Conservation (phyloP, 805 yeast species). For the Myxozyma geophila region DNA sequence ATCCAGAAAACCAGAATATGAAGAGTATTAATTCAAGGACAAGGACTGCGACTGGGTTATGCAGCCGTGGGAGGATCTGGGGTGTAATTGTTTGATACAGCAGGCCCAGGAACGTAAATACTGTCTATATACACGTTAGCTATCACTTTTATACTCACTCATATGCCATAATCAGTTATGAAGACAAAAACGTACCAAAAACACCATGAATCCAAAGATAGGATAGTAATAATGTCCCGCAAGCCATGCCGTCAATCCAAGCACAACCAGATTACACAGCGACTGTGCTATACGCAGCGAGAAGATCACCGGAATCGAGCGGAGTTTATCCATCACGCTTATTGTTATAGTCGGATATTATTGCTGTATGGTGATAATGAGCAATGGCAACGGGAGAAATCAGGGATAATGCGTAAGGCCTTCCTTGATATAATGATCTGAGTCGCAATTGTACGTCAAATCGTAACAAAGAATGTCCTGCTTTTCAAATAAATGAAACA, state of each 20-base stretch:
- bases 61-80: constrained; percentile 10
- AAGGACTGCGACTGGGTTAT: constrained; percentile 10
- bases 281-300: constrained; percentile 17
- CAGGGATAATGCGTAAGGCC: neutral
- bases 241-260: constrained; percentile 30
- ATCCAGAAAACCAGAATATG: constrained; percentile 22
- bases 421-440: too few relatives aligned
- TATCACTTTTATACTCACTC: neutral
- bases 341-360: neutral
- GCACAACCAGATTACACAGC: constrained; percentile 14
- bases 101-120: constrained; percentile 14
- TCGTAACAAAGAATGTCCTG: too few relatives aligned
- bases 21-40: constrained; percentile 15
- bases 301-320: constrained; percentile 12
- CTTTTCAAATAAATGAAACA: too few relatives aligned
- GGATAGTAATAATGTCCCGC: constrained; percentile 19
- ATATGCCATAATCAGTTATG: neutral
- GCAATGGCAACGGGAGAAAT: neutral
- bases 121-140: constrained; percentile 6
- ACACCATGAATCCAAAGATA: constrained; percentile 25
- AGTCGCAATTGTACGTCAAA: too few relatives aligned
- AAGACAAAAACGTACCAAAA: constrained; percentile 14
- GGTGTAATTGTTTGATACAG: constrained; percentile 18
- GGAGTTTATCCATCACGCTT: neutral
- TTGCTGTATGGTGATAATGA: neutral